Percentiles rank a stretch among this genome's conserved stretches.
Conservation (phyloP, 2,329 filamentous ascomycete genomes). For the Clathrospora elynae region DNA sequence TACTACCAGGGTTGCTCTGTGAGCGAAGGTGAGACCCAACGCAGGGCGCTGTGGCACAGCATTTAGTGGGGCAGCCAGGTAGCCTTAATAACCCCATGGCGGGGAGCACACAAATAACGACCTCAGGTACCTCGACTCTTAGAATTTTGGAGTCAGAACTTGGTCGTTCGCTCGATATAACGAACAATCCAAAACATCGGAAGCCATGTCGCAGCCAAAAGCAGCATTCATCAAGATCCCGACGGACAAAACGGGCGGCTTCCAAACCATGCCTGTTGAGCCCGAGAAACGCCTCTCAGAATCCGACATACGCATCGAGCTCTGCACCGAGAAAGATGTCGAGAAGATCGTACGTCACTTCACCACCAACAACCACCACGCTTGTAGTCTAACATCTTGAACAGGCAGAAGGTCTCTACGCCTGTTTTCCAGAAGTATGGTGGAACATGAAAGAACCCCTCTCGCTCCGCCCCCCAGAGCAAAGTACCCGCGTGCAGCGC, state of each 20-base stretch:
- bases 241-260: neutral
- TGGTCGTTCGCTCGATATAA: too few relatives aligned
- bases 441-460: conserved; percentile 34
- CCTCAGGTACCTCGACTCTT: too few relatives aligned
- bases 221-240: conserved; percentile 26
- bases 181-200: neutral
- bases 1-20: too few relatives aligned
- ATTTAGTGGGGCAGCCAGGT: neutral
- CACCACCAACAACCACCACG: neutral
- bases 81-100: neutral
- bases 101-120: too few relatives aligned
- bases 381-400: neutral
- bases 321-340: conserved; percentile 25
- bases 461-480: conserved; percentile 15
- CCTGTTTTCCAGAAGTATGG: conserved; percentile 25
- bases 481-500: conserved; percentile 21
- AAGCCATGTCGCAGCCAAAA: conserved; percentile 20
- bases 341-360: conserved; percentile 20
- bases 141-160: too few relatives aligned
- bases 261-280: conserved; percentile 30
- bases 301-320: conserved; percentile 24
- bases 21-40: too few relatives aligned
- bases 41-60: neutral
- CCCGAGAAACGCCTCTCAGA: conserved; percentile 24
- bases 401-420: conserved; percentile 40